Percentiles rank a stretch among this genome's conserved stretches.
Conservation (phyloP, 2,329 filamentous ascomycete species). For the Teratosphaeria nubilosa region DNA sequence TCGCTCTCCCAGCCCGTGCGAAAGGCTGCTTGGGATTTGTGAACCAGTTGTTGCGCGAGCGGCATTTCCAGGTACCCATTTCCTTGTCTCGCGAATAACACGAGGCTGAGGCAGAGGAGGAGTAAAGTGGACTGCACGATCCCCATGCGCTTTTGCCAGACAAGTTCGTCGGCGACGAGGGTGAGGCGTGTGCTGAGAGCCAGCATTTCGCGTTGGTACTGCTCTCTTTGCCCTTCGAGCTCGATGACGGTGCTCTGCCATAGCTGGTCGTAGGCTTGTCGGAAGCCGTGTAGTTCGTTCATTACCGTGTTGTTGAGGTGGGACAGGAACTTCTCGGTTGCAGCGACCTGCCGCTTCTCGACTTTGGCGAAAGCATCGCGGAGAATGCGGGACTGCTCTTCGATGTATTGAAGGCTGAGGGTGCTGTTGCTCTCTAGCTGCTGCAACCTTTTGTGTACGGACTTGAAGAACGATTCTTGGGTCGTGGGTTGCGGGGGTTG, state of each 20-base stretch:
- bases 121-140: slow-evolving; percentile 84
- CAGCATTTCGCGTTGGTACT: slow-evolving; percentile 71
- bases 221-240: slow-evolving; percentile 76
- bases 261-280: slow-evolving; percentile 85
- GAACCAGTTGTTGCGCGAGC: slow-evolving; percentile 35
- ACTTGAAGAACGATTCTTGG: slow-evolving; percentile 97
- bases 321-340: slow-evolving; percentile 71
- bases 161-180: slow-evolving; percentile 84
- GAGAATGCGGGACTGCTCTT: slow-evolving; percentile 85
- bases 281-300: slow-evolving; percentile 64
- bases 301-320: slow-evolving; percentile 82
- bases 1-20: slow-evolving; percentile 24
- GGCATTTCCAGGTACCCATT: slow-evolving; percentile 31
- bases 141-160: slow-evolving; percentile 77
- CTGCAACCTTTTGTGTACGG: slow-evolving; percentile 83
- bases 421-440: slow-evolving; percentile 88
- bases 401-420: slow-evolving; percentile 87
- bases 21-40: slow-evolving; percentile 23
- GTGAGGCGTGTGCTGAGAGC: slow-evolving; percentile 73
- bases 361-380: slow-evolving; percentile 78
- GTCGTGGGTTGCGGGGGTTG: slow-evolving; percentile 58
- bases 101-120: slow-evolving; percentile 73
- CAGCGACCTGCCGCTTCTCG: slow-evolving; percentile 77
- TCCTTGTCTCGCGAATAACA: slow-evolving; percentile 56
- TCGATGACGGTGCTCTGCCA: slow-evolving; percentile 95